Conservation (phyloP, 2,329 filamentous ascomycete genomes). For the Fusarium sp. region DNA sequence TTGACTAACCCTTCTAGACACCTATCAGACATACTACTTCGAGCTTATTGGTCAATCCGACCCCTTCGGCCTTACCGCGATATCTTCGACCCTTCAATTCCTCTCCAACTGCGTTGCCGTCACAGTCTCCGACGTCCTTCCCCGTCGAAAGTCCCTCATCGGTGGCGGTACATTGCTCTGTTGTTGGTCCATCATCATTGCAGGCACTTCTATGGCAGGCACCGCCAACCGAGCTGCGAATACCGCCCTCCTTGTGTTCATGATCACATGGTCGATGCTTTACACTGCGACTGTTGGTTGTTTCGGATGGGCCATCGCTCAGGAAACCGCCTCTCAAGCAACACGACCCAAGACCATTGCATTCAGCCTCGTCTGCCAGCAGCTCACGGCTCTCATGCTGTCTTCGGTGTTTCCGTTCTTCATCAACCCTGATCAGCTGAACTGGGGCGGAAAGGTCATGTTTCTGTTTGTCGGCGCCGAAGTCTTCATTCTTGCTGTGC, state of each 20-base stretch:
- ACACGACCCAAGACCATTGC: slow-evolving; percentile 50
- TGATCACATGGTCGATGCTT: slow-evolving; percentile 51
- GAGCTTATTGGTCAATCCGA: slow-evolving; percentile 50
- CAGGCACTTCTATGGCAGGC: slow-evolving; percentile 42
- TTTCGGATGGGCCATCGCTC: slow-evolving; percentile 50
- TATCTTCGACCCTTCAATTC: slow-evolving; percentile 49
- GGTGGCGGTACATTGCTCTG: slow-evolving; percentile 47
- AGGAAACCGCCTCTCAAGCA: slow-evolving; percentile 48
- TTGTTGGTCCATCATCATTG: slow-evolving; percentile 49
- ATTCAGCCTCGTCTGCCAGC: slow-evolving; percentile 50
- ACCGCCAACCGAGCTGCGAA: slow-evolving; percentile 43
- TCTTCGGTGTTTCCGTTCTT: slow-evolving; percentile 55
- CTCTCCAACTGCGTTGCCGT: slow-evolving; percentile 48
- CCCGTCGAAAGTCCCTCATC: slow-evolving; percentile 46
- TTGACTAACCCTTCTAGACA: slow-evolving; percentile 35
- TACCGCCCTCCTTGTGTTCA: slow-evolving; percentile 47
- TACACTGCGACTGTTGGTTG: slow-evolving; percentile 49
- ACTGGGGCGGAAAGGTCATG: slow-evolving; percentile 56
- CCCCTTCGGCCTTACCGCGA: slow-evolving; percentile 49
- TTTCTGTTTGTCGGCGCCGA: slow-evolving; percentile 55
- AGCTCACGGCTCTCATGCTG: slow-evolving; percentile 54
- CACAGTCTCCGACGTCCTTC: slow-evolving; percentile 44
- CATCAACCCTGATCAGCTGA: slow-evolving; percentile 55
- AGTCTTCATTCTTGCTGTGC: slow-evolving; percentile 49
- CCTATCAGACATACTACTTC: slow-evolving; percentile 51